Conservation (phyloP, 2,329 filamentous ascomycete species). For the Paramyrothecium roridum region DNA sequence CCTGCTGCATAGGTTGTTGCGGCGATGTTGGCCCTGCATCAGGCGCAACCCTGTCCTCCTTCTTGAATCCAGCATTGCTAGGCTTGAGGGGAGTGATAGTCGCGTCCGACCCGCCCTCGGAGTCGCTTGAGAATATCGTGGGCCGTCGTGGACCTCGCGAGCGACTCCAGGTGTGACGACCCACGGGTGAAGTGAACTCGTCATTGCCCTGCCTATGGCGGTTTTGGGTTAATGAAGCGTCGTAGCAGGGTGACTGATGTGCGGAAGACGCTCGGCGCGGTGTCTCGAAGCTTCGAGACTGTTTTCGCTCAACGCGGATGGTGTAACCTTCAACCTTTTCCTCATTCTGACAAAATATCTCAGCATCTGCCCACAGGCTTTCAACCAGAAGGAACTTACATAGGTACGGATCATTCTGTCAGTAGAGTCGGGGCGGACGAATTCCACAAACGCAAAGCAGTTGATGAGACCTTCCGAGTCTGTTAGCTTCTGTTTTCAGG, state of each 20-base stretch:
- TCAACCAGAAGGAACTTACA: slow-evolving; percentile 25
- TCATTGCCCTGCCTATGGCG: not conserved
- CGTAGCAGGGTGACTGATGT: not conserved
- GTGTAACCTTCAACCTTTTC: slow-evolving; percentile 23
- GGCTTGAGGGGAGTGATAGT: not conserved
- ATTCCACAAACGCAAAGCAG: slow-evolving; percentile 37
- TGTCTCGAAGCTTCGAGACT: slow-evolving; percentile 15
- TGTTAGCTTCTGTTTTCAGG: slow-evolving; percentile 8
- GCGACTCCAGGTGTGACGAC: not conserved
- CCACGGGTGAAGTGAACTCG: not conserved
- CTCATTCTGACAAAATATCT: slow-evolving; percentile 23
- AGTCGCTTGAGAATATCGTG: not conserved
- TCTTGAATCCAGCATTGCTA: not conserved
- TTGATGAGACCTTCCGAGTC: slow-evolving; percentile 10
- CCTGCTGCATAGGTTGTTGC: not conserved
- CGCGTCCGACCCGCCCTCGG: not conserved
- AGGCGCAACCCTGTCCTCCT: not conserved
- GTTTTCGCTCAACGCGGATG: slow-evolving; percentile 36
- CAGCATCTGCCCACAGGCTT: slow-evolving; percentile 7
- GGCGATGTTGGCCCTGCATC: not conserved
- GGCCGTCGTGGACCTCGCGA: not conserved
- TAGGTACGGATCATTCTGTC: slow-evolving; percentile 30
- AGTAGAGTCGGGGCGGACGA: slow-evolving; percentile 29
- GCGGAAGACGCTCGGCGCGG: slow-evolving; percentile 8
- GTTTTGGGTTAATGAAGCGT: not conserved